These are phyloP conservation scores for Pyronema omphalodes DNA, from an alignment of 495 filamentous ascomycete species.

Conservation along the genomic window DNA sequence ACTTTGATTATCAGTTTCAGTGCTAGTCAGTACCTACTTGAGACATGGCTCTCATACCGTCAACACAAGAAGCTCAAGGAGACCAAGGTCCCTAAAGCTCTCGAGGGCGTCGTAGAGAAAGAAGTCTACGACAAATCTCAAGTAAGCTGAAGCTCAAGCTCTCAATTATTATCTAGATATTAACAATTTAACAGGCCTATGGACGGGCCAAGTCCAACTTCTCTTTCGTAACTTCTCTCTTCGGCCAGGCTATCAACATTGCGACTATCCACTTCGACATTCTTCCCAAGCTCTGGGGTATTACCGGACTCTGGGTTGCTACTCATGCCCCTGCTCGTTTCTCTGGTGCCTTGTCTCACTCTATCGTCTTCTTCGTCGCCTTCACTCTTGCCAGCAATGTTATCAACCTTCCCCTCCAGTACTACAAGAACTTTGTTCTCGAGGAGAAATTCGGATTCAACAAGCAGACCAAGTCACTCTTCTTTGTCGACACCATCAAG, in stretches of 20 bases:
- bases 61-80: conserved; percentile 72
- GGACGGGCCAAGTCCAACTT: conserved; percentile 89
- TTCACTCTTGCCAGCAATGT: conserved; percentile 66
- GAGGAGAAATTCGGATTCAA: conserved; percentile 98
- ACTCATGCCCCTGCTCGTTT: conserved; percentile 57
- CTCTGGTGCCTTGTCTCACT: conserved; percentile 83
- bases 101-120: conserved; percentile 69
- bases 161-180: background rate
- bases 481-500: conserved; percentile 84
- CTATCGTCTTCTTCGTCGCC: conserved; percentile 73
- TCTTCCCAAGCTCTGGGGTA: conserved; percentile 72
- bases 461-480: conserved; percentile 81
- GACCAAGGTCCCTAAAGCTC: conserved; percentile 61
- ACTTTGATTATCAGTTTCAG: conserved; percentile 85
- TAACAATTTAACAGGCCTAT: conserved; percentile 42
- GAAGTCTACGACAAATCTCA: conserved; percentile 90
- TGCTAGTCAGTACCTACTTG: conserved; percentile 68
- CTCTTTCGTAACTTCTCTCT: conserved; percentile 57
- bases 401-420: conserved; percentile 58
- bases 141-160: conserved; percentile 27
- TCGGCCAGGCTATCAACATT: conserved; percentile 68
- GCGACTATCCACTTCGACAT: conserved; percentile 78
- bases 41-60: conserved; percentile 64
- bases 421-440: conserved; percentile 87
- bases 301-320: conserved; percentile 55